Conservation (phyloP, 441 rosid species). For the Erodium trifolium region DNA sequence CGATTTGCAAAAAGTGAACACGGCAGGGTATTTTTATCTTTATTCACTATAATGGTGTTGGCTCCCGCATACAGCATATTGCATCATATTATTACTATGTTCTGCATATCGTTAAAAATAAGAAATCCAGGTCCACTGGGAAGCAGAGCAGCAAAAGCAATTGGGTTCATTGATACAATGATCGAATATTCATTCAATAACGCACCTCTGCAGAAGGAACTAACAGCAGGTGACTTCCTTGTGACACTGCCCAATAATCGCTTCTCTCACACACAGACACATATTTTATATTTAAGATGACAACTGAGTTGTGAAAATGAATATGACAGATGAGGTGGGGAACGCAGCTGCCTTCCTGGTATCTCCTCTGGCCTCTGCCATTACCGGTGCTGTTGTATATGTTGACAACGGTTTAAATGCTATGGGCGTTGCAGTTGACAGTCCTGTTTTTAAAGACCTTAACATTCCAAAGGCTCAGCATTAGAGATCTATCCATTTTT, state of each 20-base stretch:
- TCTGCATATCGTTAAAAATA: not conserved
- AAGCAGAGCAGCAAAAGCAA: constrained; percentile 86
- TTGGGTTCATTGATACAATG: constrained; percentile 78
- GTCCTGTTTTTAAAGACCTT: constrained; percentile 64
- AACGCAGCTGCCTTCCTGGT: constrained; percentile 78
- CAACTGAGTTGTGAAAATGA: constrained; percentile 1
- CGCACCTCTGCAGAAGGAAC: constrained; percentile 75
- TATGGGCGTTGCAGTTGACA: constrained; percentile 89
- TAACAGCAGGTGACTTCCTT: constrained; percentile 57
- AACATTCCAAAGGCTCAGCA: constrained; percentile 43
- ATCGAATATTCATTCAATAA: constrained; percentile 67
- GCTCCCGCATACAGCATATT: not conserved
- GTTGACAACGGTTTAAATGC: constrained; percentile 90
- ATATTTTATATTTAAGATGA: not conserved
- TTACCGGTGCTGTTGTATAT: constrained; percentile 69
- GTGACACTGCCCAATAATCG: not conserved
- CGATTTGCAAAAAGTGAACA: no score
- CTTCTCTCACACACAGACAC: no score
- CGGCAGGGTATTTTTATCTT: no score
- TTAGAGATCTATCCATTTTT: constrained; percentile 11
- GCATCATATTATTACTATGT: no score
- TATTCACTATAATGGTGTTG: not conserved
- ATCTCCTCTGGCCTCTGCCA: constrained; percentile 78
- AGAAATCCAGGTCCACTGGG: constrained; percentile 56
- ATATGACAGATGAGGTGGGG: constrained; percentile 52